Evolutionary conservation across 2,329 filamentous ascomycete genomes (phyloP).

Genomic region (Monosporascus sp.): DNA sequence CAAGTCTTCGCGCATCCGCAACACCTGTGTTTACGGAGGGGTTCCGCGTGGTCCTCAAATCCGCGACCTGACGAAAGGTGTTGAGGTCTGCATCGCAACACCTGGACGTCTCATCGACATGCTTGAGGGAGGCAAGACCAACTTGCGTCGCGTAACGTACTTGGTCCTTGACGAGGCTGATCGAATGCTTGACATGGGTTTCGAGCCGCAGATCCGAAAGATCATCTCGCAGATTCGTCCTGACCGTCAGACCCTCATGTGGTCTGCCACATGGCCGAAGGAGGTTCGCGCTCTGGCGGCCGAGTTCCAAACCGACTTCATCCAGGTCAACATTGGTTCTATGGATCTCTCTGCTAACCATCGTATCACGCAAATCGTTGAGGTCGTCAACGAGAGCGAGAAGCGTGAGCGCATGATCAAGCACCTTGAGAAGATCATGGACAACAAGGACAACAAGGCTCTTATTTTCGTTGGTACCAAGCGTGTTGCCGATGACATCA

Average conservation of each 20-base stretch:
- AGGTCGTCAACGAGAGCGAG: conserved; percentile 93
- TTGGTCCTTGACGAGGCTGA: conserved; percentile 98
- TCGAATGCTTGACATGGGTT: conserved; percentile 99
- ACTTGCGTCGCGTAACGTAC: conserved; percentile 96
- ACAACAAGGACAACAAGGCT: conserved; percentile 90
- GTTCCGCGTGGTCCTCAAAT: conserved; percentile 97
- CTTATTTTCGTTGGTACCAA: conserved; percentile 93
- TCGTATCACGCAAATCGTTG: conserved; percentile 95
- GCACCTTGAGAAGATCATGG: conserved; percentile 97
- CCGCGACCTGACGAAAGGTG: conserved; percentile 86
- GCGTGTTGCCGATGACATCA: conserved; percentile 96
- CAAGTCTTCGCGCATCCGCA: conserved; percentile 94
- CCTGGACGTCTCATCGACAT: conserved; percentile 97
- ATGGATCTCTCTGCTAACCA: conserved; percentile 95
- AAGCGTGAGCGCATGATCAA: conserved; percentile 98
- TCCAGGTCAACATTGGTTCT: conserved; percentile 97
- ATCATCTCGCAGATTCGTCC: conserved; percentile 97
- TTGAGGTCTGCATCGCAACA: conserved; percentile 97
- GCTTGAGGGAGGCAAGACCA: conserved; percentile 96
- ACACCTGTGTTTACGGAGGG: conserved; percentile 98
- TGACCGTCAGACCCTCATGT: conserved; percentile 98
- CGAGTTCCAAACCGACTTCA: conserved; percentile 92
- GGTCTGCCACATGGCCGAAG: conserved; percentile 99
- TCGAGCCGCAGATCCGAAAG: conserved; percentile 98
- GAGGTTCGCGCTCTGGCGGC: conserved; percentile 88